phyloP scores from a whole-genome alignment of 2,329 filamentous ascomycete species.

The Beauveria medogensis region DNA sequence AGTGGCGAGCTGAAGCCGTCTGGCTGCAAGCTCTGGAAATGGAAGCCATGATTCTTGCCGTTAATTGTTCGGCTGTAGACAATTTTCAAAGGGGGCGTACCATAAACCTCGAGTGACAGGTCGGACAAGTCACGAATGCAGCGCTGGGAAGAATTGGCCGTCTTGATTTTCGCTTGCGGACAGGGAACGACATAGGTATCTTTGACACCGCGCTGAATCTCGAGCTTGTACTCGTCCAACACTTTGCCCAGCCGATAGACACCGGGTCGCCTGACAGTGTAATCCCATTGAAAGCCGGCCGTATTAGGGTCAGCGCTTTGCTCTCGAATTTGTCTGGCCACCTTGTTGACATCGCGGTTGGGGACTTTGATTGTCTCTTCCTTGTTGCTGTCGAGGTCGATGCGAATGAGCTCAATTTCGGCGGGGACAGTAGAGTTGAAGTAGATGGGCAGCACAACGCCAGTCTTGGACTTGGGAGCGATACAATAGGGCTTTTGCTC shows the following conservation, averaged over 20 bases:
- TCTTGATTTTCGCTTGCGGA: constrained; percentile 67
- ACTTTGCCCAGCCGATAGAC: constrained; percentile 81
- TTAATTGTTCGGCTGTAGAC: constrained; percentile 88
- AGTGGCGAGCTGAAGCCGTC: constrained; percentile 77
- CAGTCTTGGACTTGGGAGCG: constrained; percentile 49
- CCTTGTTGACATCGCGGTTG: constrained; percentile 62
- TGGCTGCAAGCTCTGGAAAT: constrained; percentile 88
- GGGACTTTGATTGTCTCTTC: constrained; percentile 75
- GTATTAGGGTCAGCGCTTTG: constrained; percentile 55
- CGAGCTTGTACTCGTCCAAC: constrained; percentile 86
- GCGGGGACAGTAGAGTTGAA: constrained; percentile 92
- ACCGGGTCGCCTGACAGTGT: constrained; percentile 75
- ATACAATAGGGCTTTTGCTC: constrained; percentile 75
- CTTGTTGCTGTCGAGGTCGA: constrained; percentile 71
- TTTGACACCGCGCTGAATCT: constrained; percentile 68
- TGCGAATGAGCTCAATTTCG: constrained; percentile 78
- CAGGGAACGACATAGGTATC: constrained; percentile 82
- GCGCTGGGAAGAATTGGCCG: constrained; percentile 53
- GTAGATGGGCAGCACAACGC: constrained; percentile 67
- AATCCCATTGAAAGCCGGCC: constrained; percentile 59
- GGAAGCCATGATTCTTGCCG: constrained; percentile 71
- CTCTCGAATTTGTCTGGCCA: constrained; percentile 61
- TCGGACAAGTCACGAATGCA: constrained; percentile 87
- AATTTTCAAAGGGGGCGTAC: constrained; percentile 85
- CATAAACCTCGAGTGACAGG: constrained; percentile 72